Evolutionary conservation across 1,139 yeast species (phyloP).

Genomic region (Protomyces arabidopsidicola): DNA sequence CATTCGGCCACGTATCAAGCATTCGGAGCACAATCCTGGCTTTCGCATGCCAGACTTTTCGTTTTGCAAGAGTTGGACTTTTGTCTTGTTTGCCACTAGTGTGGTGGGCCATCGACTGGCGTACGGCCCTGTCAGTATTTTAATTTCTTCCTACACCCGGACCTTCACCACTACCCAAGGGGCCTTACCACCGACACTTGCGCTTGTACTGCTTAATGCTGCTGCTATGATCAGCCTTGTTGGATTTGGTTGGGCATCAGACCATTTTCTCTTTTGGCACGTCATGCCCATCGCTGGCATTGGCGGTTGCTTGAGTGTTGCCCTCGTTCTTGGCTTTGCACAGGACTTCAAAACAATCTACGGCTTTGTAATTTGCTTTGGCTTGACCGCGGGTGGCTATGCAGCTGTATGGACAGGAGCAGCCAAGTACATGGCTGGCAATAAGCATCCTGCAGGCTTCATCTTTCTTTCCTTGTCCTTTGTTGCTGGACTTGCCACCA

Average conservation of each 20-base stretch:
- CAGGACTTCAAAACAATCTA: conserved; percentile 2
- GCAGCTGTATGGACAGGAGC: conserved; percentile 20
- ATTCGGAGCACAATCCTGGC: background rate
- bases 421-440: conserved; percentile 10
- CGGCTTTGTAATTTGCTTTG: conserved; percentile 12
- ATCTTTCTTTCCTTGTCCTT: conserved; percentile 11
- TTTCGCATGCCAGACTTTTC: conserved; percentile 3
- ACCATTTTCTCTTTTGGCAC: conserved; percentile 6
- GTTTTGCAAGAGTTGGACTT: background rate
- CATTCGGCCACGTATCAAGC: conserved; percentile 11
- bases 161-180: background rate
- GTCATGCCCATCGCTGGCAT: conserved; percentile 4
- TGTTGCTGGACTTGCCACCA: conserved; percentile 7
- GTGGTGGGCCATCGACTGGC: conserved; percentile 14
- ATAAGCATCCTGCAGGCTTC: conserved; percentile 2
- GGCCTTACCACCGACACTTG: conserved; percentile 3
- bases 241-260: conserved; percentile 5
- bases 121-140: conserved; percentile 10
- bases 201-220: conserved; percentile 6
- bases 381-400: conserved; percentile 9
- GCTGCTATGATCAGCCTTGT: conserved; percentile 7
- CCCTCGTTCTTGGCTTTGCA: conserved; percentile 17
- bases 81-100: conserved; percentile 5
- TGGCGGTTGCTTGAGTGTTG: background rate
- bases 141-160: conserved; percentile 2